Evolutionary conservation across 192 early-diverging fungal species (phyloP), one percentile per base, ranked within the genome.

Genomic region (Coemansia aciculifera): DNA sequence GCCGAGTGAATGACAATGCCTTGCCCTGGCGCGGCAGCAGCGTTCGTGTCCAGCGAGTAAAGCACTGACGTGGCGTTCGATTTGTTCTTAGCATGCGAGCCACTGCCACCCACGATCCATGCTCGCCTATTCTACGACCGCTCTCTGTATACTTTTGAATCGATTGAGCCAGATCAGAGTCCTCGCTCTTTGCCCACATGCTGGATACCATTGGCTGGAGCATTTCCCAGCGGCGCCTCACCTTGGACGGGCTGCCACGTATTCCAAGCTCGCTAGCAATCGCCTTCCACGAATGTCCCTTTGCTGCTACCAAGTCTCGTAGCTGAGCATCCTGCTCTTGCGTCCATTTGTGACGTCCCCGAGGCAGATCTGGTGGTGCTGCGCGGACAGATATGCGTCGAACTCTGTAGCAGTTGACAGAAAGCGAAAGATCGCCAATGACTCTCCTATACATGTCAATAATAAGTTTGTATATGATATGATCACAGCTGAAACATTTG

Each of bases 211-310:
- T 71, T 32, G 67, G 62, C 62, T 82, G 79, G 24, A 82, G 62
- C 15, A 48, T 57, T 39, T 59, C 54, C 75, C 74, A 77, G 36
- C 79, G 71, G 12, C 71, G 63, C 34, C 71, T 71, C 15, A 57
- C 68, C 39, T 77, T 74, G 12, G 66, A 11, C 15, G 72, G 27
- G 31, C 63, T 64, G 34, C 79, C 79, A 11, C 51, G 10, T 5
- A 82, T 68, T 1, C 75, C 75, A 21, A 82, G 71, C 40, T 60
- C 62, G 10, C 27, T 36, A 9, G 79, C 79, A 62, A 82, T 76
- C 1, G 54, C 54, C 5, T 52, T 68, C 71, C 74, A 77, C n/a
- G 56, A 44, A 17, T 32, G 23, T 3, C 74, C 71, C 34, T 63
- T 63, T 56, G 64, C 44, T 5, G 56, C 49, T 1, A 82, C 68